Evolutionary conservation across 2,329 filamentous ascomycete species (phyloP).

Genomic region (Fusarium pseudonygamai): DNA sequence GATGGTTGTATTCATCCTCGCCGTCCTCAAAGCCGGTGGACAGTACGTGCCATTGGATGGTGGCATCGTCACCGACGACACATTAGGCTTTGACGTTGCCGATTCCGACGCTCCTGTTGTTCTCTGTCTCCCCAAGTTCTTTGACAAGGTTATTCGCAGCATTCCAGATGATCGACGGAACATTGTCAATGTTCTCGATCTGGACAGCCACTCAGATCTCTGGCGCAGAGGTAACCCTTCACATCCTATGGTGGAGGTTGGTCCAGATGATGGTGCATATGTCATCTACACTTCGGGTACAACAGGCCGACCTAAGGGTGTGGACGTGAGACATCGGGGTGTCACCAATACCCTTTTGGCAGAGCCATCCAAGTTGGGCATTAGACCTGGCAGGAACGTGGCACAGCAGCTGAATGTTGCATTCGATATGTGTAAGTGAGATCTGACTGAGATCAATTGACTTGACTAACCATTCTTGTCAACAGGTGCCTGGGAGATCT

Average conservation of each 20-base stretch:
- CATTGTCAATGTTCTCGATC: constrained; percentile 20
- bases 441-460: fast-evolving
- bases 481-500: constrained; percentile 28
- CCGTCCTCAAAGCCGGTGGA: constrained; percentile 29
- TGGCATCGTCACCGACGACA: constrained; percentile 29
- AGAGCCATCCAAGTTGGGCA: constrained; percentile 26
- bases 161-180: constrained; percentile 1
- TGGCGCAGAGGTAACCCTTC: constrained; percentile 16
- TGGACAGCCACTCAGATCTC: constrained; percentile 9
- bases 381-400: constrained; percentile 20
- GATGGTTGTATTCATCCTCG: constrained; percentile 33
- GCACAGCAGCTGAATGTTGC: constrained; percentile 31
- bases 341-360: constrained; percentile 29
- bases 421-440: constrained; percentile 34
- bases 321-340: constrained; percentile 25
- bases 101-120: constrained; percentile 24
- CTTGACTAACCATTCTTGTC: background rate
- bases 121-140: constrained; percentile 26
- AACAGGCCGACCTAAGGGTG: constrained; percentile 27
- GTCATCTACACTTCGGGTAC: constrained; percentile 33
- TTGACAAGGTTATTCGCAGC: constrained; percentile 26
- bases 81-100: constrained; percentile 23
- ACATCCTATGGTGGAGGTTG: constrained; percentile 16
- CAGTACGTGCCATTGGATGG: constrained; percentile 32
- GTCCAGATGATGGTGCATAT: constrained; percentile 26